phyloP scores from a whole-genome alignment of 2,329 filamentous ascomycete genomes.

The Pseudopithomyces chartarum region DNA sequence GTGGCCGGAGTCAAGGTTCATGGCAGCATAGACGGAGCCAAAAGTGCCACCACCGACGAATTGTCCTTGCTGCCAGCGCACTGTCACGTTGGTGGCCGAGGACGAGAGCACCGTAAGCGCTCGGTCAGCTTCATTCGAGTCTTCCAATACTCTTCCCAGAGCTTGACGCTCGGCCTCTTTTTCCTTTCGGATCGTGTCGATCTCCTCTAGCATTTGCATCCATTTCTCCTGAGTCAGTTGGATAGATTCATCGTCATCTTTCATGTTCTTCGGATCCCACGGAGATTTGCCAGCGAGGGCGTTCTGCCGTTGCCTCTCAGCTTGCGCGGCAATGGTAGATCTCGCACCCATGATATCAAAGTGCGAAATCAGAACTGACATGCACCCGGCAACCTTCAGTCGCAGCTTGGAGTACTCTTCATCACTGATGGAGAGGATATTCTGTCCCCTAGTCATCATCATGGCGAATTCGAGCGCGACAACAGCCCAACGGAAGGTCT shows the following conservation, averaged over 20 bases:
- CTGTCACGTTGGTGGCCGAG: constrained; percentile 90
- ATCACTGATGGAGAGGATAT: constrained; percentile 88
- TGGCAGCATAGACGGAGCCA: constrained; percentile 94
- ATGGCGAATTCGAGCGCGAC: constrained; percentile 94
- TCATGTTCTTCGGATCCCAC: constrained; percentile 74
- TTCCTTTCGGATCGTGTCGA: constrained; percentile 79
- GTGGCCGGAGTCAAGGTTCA: constrained; percentile 94
- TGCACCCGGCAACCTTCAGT: constrained; percentile 91
- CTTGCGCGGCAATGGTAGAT: constrained; percentile 89
- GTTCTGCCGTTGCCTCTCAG: constrained; percentile 87
- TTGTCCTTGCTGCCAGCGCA: constrained; percentile 98
- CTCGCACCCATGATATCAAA: constrained; percentile 99
- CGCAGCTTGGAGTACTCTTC: constrained; percentile 83
- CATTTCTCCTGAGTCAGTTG: constrained; percentile 76
- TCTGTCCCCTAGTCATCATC: constrained; percentile 92
- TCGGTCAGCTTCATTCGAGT: constrained; percentile 92
- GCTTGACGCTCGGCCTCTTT: constrained; percentile 85
- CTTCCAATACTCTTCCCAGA: constrained; percentile 88
- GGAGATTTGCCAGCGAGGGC: constrained; percentile 76
- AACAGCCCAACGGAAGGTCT: constrained; percentile 97
- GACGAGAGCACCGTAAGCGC: constrained; percentile 93
- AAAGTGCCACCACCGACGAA: constrained; percentile 97
- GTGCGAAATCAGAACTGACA: constrained; percentile 95
- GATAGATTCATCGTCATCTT: constrained; percentile 85
- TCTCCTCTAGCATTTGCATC: constrained; percentile 70